Percentiles rank a stretch among this genome's conserved stretches.
Conservation (phyloP, 345 rosid genomes). For the Eucalyptus grandis region DNA sequence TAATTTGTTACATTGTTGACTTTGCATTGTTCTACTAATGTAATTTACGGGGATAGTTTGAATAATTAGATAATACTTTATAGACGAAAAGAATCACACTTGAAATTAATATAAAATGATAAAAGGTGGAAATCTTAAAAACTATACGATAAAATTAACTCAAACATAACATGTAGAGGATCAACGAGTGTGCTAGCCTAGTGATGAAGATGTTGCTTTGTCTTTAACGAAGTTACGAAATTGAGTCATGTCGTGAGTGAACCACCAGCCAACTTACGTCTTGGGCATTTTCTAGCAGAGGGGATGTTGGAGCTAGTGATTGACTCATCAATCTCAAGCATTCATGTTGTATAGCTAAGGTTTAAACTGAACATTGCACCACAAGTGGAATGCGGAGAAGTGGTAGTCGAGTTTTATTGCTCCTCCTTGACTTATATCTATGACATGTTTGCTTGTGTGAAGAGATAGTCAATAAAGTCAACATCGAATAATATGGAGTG, state of each 20-base stretch:
- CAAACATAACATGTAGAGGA: background rate
- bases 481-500: background rate
- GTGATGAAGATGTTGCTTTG: background rate
- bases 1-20: background rate
- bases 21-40: background rate
- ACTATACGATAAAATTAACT: background rate
- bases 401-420: background rate
- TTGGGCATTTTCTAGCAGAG: background rate
- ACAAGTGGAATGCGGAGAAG: background rate
- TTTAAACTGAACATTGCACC: background rate
- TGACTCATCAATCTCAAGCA: background rate
- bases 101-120: background rate
- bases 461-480: background rate
- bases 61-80: background rate
- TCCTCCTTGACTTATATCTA: background rate
- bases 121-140: background rate
- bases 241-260: background rate
- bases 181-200: background rate
- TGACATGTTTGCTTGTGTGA: background rate
- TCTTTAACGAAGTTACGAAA: background rate
- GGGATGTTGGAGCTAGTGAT: background rate
- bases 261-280: background rate
- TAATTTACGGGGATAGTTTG: background rate
- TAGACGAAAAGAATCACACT: background rate
- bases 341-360: background rate